Conservation (phyloP, 495 filamentous ascomycete species). For the Penicillium verhagenii region DNA sequence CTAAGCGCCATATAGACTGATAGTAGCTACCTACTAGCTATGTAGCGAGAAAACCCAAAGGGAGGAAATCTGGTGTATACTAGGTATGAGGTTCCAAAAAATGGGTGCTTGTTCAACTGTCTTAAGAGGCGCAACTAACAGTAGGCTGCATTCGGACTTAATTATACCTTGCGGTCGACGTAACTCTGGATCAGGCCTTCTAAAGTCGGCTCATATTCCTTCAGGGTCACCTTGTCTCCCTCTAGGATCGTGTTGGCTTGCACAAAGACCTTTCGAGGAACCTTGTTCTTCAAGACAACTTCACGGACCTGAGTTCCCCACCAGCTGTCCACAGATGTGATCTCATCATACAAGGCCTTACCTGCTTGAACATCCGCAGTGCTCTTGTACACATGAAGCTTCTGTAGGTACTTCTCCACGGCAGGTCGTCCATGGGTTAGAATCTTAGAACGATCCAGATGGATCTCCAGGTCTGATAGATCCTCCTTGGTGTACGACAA, state of each 20-base stretch:
- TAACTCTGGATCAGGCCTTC: constrained; percentile 91
- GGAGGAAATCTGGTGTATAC: too few relatives aligned
- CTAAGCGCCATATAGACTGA: too few relatives aligned
- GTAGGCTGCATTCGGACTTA: constrained; percentile 31
- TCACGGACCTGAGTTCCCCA: constrained; percentile 75
- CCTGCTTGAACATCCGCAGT: constrained; percentile 81
- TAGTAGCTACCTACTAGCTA: too few relatives aligned
- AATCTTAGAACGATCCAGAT: constrained; percentile 81
- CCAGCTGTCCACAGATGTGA: constrained; percentile 78
- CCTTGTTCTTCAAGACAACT: constrained; percentile 80
- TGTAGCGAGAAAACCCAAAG: too few relatives aligned
- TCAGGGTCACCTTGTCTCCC: constrained; percentile 72
- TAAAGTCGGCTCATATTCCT: constrained; percentile 83
- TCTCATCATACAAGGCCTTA: constrained; percentile 72
- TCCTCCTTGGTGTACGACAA: constrained; percentile 72
- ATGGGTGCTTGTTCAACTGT: too few relatives aligned
- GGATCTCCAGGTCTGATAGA: constrained; percentile 76
- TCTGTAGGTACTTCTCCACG: constrained; percentile 85
- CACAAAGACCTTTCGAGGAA: constrained; percentile 93
- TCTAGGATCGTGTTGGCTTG: constrained; percentile 83
- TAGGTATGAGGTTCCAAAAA: too few relatives aligned
- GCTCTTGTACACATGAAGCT: constrained; percentile 88
- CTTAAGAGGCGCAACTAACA: neutral
- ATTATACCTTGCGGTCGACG: constrained; percentile 69
- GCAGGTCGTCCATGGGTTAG: constrained; percentile 65